Evolutionary conservation across 2,329 filamentous ascomycete species (phyloP).

Genomic region (Penicillium frequentans): DNA sequence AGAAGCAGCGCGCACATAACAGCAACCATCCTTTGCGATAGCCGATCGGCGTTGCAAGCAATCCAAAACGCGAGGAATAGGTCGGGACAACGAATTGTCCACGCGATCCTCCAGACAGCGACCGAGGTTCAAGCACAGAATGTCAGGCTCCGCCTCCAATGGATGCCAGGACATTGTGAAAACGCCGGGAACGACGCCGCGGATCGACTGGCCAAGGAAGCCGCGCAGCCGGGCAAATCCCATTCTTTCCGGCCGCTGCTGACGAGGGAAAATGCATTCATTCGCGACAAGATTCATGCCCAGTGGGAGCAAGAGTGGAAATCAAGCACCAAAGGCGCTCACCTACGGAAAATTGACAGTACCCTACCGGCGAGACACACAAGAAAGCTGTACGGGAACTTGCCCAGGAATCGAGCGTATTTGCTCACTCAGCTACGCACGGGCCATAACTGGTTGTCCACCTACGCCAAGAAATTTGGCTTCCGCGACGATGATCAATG

Average conservation of each 20-base stretch:
- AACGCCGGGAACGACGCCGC: conserved; percentile 4
- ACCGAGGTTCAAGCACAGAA: conserved; percentile 6
- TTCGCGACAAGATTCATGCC: no score
- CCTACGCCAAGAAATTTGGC: no score
- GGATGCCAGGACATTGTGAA: conserved; percentile 9
- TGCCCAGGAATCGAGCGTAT: no score
- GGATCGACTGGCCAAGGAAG: conserved; percentile 5
- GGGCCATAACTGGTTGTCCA: no score
- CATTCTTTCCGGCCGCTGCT: conserved; percentile 10
- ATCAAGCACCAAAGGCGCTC: no score
- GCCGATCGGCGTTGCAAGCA: conserved; percentile 18
- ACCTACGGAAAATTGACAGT: no score
- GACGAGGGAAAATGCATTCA: conserved; percentile 3
- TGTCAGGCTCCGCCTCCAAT: conserved; percentile 14
- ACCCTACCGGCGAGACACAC: no score
- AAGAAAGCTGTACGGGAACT: no score
- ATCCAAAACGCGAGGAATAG: conserved; percentile 18
- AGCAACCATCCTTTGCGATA: conserved; percentile 20
- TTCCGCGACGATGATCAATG: no score
- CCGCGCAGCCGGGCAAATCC: conserved; percentile 4
- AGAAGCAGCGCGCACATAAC: not conserved
- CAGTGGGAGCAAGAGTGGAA: no score
- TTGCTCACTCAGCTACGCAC: no score
- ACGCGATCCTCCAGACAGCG: conserved; percentile 18
- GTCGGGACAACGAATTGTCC: conserved; percentile 19